Evolutionary conservation across 805 yeast species (phyloP), one percentile per base, ranked within the genome.

Genomic region (Ogataea neopini): DNA sequence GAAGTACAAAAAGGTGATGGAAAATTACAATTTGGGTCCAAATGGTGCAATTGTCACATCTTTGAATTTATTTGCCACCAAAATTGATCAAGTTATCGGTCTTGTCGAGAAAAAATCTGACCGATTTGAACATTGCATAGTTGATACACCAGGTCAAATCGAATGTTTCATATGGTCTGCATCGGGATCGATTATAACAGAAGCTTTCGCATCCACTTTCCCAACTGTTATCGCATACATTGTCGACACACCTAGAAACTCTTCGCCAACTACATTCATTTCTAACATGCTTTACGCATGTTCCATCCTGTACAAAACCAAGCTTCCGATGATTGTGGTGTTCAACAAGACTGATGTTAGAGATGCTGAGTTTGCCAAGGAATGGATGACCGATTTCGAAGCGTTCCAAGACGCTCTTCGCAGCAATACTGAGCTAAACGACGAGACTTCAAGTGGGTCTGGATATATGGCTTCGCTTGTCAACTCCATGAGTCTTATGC

Each of bases 101-200:
- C 72, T 94, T 32, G 86, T 92, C 17, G 96, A 90, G 60, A 89
- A 90, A 62, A 80, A 92, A 56, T 71, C 83, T 1, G 76, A 73
- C 18, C 66, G 70, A 45, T 75, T 75, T 54, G 67, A 80, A 17
- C 85, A 90, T 64, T 87, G 91, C 54, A 84, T 94, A 30, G 80
- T 92, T 43, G 99, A 94, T 69, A 94, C 99, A 1, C 99, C 99
- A 0, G 99, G 99, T 10, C 99, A 94, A 69, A 94, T 94, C 52
- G 99, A 94, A 68, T 91, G 97, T 71, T 94, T 94, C 66, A 90
- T 94, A 36, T 94, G 99, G 99, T 84, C 95, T 39, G 99, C 99
- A 0, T 87, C 96, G 18, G 99, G 99, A 10, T 80, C 97, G 18
- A 94, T 94, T 52, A 86, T 94, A 49, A 92, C 98, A 0, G 99